Evolutionary conservation across 805 yeast species (phyloP), one percentile per base, ranked within the genome.

Genomic region (Yamadazyma akitaensis): DNA sequence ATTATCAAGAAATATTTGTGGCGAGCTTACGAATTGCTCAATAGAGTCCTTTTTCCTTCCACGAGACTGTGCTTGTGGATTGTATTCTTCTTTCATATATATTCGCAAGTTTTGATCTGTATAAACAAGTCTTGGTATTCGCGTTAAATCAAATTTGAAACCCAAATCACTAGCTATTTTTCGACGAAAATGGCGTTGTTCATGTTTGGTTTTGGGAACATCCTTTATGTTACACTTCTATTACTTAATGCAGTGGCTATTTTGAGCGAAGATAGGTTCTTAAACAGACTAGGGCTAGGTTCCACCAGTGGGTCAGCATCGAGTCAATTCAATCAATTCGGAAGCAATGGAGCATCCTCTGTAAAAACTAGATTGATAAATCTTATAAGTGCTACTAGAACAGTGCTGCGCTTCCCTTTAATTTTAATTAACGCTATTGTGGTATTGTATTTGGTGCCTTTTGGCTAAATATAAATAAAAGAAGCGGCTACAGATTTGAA

Each of bases 191-290:
- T 47, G 51, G 50, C 47, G n/a, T 25, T 43, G 13, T 43, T 43
- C 10, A 72, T 81, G 83, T 81, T 81, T 64, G 85, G 86, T 14
- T 64, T 81, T 37, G 85, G 85, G 10, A 80, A 73, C 58, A 65
- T 81, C 28, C 70, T 81, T 46, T 81, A 81, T 56, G 80, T 78
- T 46, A 65, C 74, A 19, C 63, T 80, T n/a, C 70, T 87, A 33
- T 65, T 85, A 47, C 77, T 85, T 40, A 87, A 87, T 62, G 80
- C 92, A 0, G 77, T 87, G 25, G 94, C 94, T 0, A 84, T 87
- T 31, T 74, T 87, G 43, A 85, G 85, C 60, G 95, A 87, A 56
- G 94, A 87, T 57, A 69, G 96, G 48, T 87, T 87, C 57, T 70
- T 87, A 49, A 82, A 82, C 56, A 72, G 96, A 66, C 78, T 60